Evolutionary conservation across 1,284 basidiomycete species (phyloP), one percentile per base, ranked within the genome.

Genomic region (Tetrapyrgos nigripes): DNA sequence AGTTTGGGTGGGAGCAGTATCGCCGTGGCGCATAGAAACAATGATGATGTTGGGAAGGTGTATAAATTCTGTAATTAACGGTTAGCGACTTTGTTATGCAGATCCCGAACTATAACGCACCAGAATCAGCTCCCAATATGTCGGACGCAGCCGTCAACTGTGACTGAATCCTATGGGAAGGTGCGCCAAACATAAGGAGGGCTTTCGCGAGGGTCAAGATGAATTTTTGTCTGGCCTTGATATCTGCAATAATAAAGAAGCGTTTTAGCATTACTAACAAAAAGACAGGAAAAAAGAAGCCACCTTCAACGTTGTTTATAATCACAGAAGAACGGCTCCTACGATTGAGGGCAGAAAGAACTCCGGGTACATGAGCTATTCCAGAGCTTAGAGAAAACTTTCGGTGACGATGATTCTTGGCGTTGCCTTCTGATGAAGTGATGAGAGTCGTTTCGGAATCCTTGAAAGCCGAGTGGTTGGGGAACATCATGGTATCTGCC

Each of bases 141-240:
- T 76, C 68, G 11, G 81, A 79, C 11, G 81, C 81, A 24, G 80
- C 76, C 46, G 78, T 77, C 11, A 96, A 81, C 70, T 94, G 93
- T 1, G 89, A 87, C 73, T 94, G 92, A 64, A 94, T 89, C 29
- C 93, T 83, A 73, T 96, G 94, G 26, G 92, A 93, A 3, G 93
- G 94, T 21, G 93, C 91, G 21, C 94, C 93, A 69, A 91, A 93
- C 3, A 83, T 79, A 66, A 96, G 82, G 43, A 96, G 79, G 10
- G 91, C 90, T 72, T 91, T 92, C 24, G 92, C 90, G 27, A 96
- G 82, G 66, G 88, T 88, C 59, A 94, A 76, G 26, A 95, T 83
- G 73, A 95, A 95, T 60, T 88, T 85, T 68, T 89, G 86, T 52
- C 91, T 83, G 56, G 81, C 77, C 35, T 81, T 74, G 45, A 86